A percentile compares a stretch with the other conserved stretches of the same genome.
These are phyloP conservation scores for Tylopilus plumbeoviolaceoides DNA, from an alignment of 768 basidiomycete genomes.

Conservation along the genomic window DNA sequence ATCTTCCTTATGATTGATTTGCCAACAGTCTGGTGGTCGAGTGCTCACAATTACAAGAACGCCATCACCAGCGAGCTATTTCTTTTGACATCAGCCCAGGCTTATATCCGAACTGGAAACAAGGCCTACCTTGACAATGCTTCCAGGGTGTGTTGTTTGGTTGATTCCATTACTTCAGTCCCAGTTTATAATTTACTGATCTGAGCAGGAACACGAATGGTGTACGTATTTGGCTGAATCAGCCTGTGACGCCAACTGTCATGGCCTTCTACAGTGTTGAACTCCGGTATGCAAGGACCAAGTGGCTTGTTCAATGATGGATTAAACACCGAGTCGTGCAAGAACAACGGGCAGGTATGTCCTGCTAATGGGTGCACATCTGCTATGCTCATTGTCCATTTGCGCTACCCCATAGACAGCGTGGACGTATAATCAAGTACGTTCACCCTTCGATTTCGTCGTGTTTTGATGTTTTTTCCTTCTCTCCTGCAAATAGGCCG, in stretches of 20 bases:
- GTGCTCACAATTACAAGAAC: constrained; percentile 53
- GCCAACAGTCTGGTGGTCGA: constrained; percentile 52
- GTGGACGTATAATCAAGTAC: constrained; percentile 59
- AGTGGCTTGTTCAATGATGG: constrained; percentile 32
- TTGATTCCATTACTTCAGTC: not conserved
- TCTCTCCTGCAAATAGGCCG: constrained; percentile 34
- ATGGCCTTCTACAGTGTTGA: constrained; percentile 15
- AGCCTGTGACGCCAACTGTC: not conserved
- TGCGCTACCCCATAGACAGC: constrained; percentile 36
- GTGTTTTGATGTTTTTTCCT: not conserved
- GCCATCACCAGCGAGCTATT: constrained; percentile 60
- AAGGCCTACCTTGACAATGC: constrained; percentile 47
- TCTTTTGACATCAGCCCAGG: constrained; percentile 46
- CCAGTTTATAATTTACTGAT: not conserved
- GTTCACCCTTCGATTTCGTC: not conserved
- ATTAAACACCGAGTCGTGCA: constrained; percentile 19
- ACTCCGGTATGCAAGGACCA: constrained; percentile 27
- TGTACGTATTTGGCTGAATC: constrained; percentile 16
- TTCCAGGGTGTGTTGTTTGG: constrained; percentile 31
- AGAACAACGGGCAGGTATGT: constrained; percentile 27
- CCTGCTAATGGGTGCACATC: not conserved
- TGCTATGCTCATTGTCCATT: not conserved
- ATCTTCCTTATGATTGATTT: not conserved
- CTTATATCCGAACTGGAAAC: constrained; percentile 36
- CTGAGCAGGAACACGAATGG: constrained; percentile 25